Evolutionary conservation across 2,329 filamentous ascomycete species (phyloP).

Genomic region (Magnaporthiopsis poae): DNA sequence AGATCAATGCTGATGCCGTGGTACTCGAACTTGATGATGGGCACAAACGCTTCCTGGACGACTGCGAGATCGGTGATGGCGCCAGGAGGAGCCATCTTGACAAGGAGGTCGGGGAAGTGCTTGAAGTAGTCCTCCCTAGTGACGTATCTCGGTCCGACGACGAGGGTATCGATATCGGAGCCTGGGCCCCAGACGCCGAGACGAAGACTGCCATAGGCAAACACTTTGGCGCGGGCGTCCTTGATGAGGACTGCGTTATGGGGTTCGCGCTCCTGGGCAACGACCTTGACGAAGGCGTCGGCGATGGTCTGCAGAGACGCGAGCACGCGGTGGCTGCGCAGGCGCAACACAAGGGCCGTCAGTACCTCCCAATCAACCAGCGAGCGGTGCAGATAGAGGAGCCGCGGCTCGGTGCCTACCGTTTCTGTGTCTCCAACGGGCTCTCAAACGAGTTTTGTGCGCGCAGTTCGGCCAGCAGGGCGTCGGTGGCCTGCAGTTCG

Average conservation of each 20-base stretch:
- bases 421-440: conserved; percentile 69
- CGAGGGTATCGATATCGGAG: conserved; percentile 94
- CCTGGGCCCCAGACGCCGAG: conserved; percentile 89
- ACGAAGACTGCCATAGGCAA: conserved; percentile 91
- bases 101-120: conserved; percentile 70
- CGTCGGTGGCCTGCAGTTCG: conserved; percentile 68
- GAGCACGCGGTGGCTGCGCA: conserved; percentile 57
- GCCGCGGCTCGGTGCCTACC: conserved; percentile 37
- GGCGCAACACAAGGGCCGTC: conserved; percentile 8
- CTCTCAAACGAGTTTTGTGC: conserved; percentile 86
- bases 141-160: conserved; percentile 84
- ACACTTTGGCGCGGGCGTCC: conserved; percentile 81
- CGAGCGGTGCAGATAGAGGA: not conserved
- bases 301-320: conserved; percentile 68
- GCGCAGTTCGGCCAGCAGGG: conserved; percentile 74
- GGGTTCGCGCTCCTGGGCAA: conserved; percentile 61
- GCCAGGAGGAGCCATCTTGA: conserved; percentile 64
- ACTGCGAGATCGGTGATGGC: conserved; percentile 75
- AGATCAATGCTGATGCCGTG: conserved; percentile 87
- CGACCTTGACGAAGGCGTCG: conserved; percentile 75
- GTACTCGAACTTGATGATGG: conserved; percentile 94
- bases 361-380: not conserved
- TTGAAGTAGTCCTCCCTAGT: conserved; percentile 85
- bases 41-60: conserved; percentile 84
- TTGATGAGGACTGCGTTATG: conserved; percentile 69